These are phyloP conservation scores for Neurospora sp. DNA, from an alignment of 495 filamentous ascomycete genomes.

Conservation along the genomic window DNA sequence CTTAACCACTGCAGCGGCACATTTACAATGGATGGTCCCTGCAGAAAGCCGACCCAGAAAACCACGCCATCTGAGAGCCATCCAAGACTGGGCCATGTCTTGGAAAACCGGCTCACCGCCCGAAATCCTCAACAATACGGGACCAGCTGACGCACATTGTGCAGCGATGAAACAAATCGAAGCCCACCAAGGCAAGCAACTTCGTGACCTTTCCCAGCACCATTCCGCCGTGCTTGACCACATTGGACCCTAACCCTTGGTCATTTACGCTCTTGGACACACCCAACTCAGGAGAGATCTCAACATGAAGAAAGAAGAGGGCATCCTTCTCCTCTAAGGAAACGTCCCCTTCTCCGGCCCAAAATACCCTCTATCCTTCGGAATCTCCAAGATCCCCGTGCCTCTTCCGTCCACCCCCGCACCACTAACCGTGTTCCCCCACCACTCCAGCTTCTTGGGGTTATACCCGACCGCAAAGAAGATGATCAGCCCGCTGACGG, in stretches of 20 bases:
- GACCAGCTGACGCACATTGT: not conserved
- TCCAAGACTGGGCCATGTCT: not conserved
- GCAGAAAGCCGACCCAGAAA: not conserved
- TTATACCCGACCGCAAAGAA: slow-evolving; percentile 50
- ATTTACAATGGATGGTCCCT: not conserved
- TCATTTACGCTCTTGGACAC: not conserved
- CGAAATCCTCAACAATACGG: not conserved
- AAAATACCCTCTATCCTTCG: slow-evolving; percentile 24
- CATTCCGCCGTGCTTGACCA: not conserved
- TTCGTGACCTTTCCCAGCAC: not conserved
- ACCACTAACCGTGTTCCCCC: slow-evolving; percentile 43
- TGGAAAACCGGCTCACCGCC: not conserved
- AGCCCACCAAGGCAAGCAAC: not conserved
- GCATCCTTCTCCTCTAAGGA: slow-evolving; percentile 5
- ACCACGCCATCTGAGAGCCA: not conserved
- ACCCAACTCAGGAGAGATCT: not conserved
- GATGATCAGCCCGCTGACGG: slow-evolving; percentile 34
- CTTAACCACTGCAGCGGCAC: not conserved
- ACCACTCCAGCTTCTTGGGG: slow-evolving; percentile 46
- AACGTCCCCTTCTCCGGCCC: slow-evolving; percentile 27
- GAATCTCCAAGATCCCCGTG: slow-evolving; percentile 18
- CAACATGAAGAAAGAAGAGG: not conserved
- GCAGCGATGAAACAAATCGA: not conserved
- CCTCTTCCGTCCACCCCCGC: slow-evolving; percentile 23
- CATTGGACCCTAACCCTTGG: not conserved